Base-by-base conservation (phyloP, 768 basidiomycete species). In the Galerina sulciceps region DNA sequence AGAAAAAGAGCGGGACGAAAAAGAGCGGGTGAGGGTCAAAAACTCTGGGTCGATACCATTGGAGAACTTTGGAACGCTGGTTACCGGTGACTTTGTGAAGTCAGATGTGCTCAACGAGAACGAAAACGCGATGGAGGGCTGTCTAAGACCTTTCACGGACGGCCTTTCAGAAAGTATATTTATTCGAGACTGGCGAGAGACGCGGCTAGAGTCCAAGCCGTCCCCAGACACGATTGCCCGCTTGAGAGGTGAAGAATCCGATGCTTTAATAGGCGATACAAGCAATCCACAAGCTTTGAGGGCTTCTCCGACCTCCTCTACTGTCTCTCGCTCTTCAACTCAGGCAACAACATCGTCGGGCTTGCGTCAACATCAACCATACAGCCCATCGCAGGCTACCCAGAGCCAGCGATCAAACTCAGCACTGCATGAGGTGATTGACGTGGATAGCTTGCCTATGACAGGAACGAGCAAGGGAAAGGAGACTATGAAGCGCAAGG, bases 181-280 rank as follows among this genome's bases (percentile, higher is more conserved):
- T 69, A 78, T 81, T 56, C 79, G 90, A 23, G 91, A 93, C 69
- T 93, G 90, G 89, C 79, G 89, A 47, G 91, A 92, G 71, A 85
- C 87, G 3, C 79, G 90, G 51, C 65, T 77, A 44, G 78, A 81
- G 31, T 67, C 68, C 20, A 75, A 75, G 11, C 59, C 63, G 22
- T 52, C 68, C 18, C 55, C 59, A 22, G 61, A 69, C 36, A 51
- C 59, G 34, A 23, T 66, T 23, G 51, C 54, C 35, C 64, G 62
- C 40, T 37, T 69, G 38, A 69, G 62, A 53, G 62, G 59, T 18
- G 70, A 69, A 20, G 62, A 66, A 37, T 48, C 56, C 18, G 65
- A 59, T 11, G 58, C 53, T 14, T 44, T 62, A 44, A 45, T 55
- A 45, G 50, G 49, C 45, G 68, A 65, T 22, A 34, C 58, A 17